Conservation (phyloP, 2,329 filamentous ascomycete genomes). For the Cordyceps cateniannulata region DNA sequence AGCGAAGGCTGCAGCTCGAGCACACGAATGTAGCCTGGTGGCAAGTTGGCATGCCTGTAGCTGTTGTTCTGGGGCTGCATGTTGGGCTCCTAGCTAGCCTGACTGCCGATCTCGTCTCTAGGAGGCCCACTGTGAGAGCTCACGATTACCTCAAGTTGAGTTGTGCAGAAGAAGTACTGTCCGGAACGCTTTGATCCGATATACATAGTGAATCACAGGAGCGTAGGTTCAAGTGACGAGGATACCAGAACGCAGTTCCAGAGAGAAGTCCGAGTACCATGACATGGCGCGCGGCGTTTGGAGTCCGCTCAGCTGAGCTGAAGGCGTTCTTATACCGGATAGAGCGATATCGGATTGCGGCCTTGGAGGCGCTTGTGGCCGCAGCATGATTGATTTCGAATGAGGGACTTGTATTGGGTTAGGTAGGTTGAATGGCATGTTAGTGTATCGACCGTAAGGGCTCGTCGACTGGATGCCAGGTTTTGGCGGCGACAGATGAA, state of each 20-base stretch:
- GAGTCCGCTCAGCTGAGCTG: constrained; percentile 8
- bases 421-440: neutral
- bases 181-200: neutral
- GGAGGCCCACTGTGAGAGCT: neutral
- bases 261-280: neutral
- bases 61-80: neutral
- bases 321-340: constrained; percentile 1
- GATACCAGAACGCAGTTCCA: neutral
- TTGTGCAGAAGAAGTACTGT: neutral
- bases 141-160: neutral
- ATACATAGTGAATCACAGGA: neutral
- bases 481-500: no score
- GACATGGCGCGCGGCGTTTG: neutral
- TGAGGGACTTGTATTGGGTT: no score
- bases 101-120: neutral
- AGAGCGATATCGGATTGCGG: neutral
- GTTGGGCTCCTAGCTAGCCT: neutral
- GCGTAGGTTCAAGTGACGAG: neutral
- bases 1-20: constrained; percentile 6
- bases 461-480: no score
- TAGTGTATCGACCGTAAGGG: neutral
- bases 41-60: constrained; percentile 1
- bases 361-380: neutral
- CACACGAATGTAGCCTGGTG: constrained; percentile 1
- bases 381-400: no score